Evolutionary conservation across 164 flowering plant species (phyloP), one percentile per base, ranked within the genome.

Genomic region (Euptelea pleiosperma): DNA sequence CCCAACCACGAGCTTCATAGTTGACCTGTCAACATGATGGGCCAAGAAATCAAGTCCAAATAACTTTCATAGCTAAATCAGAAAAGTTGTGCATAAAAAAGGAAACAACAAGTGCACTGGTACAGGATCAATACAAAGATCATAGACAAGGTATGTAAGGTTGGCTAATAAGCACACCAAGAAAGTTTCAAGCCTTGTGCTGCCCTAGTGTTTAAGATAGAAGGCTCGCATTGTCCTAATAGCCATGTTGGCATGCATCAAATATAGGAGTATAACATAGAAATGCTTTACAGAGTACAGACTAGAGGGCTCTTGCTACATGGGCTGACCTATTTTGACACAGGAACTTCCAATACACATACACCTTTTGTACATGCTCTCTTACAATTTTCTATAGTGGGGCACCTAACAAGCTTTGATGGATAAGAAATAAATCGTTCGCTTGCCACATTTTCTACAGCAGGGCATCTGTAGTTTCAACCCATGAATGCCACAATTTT

Each of bases 1-100:
- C 98, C 97, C 97, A 93, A 47, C 98, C 98, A 65, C 73, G 77
- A 43, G 89, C 73, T 73, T 78, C 83, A 71, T 93, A 93, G 71
- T 89, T 87, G 58, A 89, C 91, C 97, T 91, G 75, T 57, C 18
- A 30, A 40, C 18, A 42, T 25, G 39, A 56, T 52, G n/a, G 47
- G 33, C 21, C 4, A 19, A 42, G 46, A 22, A 33, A 16, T 62
- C 52, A 26, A 54, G 28, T 34, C 31, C 9, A 3, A 36, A 24
- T 22, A 71, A 46, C 65, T 69, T 69, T 55, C 26, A 57, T 52
- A 28, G 58, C 52, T 58, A 45, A n/a, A n/a, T n/a, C n/a, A n/a
- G n/a, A 70, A 24, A 8, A 60, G 30, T 18, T 25, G 54, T 47
- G 11, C 43, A 14, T n/a, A 18, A 48, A 60, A 60, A 61, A 12